Conservation (phyloP, 306 rosid species). For the apple (Malus domestica) region ASM211411v1 NC_041804.1:17908001-17908500, state of each 20-base stretch:
- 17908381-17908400: no score
- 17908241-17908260: constrained; percentile 12
- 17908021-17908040: neutral
- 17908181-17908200: neutral
- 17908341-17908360: no score
- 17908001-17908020: no score
- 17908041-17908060: neutral
- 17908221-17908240: constrained; percentile 37
- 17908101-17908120: constrained; percentile 25
- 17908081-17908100: constrained; percentile 8
- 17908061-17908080: neutral
- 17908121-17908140: constrained; percentile 1
- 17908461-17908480: no score
- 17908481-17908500: no score
- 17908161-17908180: neutral
- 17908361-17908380: no score
- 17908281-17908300: neutral
- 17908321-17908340: no score
- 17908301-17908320: neutral
- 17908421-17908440: no score
- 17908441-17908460: no score
- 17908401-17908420: no score
- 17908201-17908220: constrained; percentile 47
- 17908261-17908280: constrained; percentile 7
- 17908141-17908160: constrained; percentile 21